phyloP scores from a whole-genome alignment of 2,329 filamentous ascomycete genomes.

The Lachnum nothofagi region DNA sequence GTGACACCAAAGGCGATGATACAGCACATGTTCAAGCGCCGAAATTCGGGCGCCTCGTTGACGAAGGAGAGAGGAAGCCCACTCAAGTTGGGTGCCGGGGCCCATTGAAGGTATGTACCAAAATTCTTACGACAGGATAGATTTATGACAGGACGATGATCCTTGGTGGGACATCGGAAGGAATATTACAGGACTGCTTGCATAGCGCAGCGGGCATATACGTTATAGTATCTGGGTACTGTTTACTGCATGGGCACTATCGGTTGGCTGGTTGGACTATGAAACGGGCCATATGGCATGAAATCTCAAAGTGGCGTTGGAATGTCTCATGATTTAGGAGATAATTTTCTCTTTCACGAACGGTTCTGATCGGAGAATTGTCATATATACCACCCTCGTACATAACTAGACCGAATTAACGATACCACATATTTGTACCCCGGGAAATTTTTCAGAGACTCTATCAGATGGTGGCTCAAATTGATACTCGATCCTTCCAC shows the following conservation, averaged over 20 bases:
- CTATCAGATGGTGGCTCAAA: too few relatives aligned
- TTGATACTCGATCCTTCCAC: too few relatives aligned
- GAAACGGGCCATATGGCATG: background rate
- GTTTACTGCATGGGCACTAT: too few relatives aligned
- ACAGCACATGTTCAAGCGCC: constrained; percentile 58
- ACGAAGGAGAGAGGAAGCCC: constrained; percentile 20
- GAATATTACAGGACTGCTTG: background rate
- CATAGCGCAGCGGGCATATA: background rate
- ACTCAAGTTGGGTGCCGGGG: constrained; percentile 13
- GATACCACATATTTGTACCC: too few relatives aligned
- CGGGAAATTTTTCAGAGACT: too few relatives aligned
- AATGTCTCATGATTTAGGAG: too few relatives aligned
- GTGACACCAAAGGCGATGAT: constrained; percentile 58
- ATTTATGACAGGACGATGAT: background rate
- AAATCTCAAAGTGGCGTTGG: too few relatives aligned
- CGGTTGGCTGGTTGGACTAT: too few relatives aligned
- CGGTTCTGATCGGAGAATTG: too few relatives aligned
- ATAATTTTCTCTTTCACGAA: too few relatives aligned
- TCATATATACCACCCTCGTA: too few relatives aligned
- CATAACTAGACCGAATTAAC: too few relatives aligned
- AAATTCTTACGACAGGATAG: background rate
- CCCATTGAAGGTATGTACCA: background rate
- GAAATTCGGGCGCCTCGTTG: constrained; percentile 27
- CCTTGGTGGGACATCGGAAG: background rate
- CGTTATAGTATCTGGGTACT: background rate